A percentile compares a stretch with the other conserved stretches of the same genome.
phyloP scores from a whole-genome alignment of 2,329 filamentous ascomycete species.

The Furcasterigmium furcatum region DNA sequence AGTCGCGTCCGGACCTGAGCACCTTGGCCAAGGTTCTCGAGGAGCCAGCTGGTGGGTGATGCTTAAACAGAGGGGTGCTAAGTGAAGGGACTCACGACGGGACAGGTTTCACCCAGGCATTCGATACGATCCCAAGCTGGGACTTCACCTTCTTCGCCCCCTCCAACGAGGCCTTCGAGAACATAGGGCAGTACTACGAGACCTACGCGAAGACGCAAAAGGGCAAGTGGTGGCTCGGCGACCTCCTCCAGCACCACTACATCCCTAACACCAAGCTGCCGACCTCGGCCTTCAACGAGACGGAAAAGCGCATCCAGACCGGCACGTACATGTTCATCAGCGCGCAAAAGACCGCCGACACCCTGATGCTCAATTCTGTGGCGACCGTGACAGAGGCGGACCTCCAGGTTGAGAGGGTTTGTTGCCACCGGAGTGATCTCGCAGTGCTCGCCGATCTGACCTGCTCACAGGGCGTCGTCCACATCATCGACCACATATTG shows the following conservation, averaged over 20 bases:
- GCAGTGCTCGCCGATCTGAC: too few relatives aligned
- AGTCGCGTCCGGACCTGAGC: too few relatives aligned
- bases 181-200: constrained; percentile 21
- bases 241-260: constrained; percentile 19
- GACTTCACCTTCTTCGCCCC: constrained; percentile 26
- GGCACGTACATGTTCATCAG: constrained; percentile 19
- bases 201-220: constrained; percentile 20
- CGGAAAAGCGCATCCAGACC: constrained; percentile 17
- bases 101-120: constrained; percentile 22
- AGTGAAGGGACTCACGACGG: too few relatives aligned
- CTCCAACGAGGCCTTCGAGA: constrained; percentile 22
- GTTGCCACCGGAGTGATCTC: too few relatives aligned
- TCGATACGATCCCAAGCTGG: constrained; percentile 20
- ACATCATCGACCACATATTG: too few relatives aligned
- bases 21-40: too few relatives aligned
- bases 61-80: too few relatives aligned
- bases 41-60: background rate
- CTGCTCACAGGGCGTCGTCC: too few relatives aligned
- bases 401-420: constrained; percentile 4
- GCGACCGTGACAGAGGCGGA: constrained; percentile 10
- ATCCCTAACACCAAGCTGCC: constrained; percentile 17
- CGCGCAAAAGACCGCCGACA: constrained; percentile 12
- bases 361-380: constrained; percentile 18
- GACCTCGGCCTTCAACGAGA: constrained; percentile 14
- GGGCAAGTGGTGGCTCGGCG: constrained; percentile 22